Percentiles rank a stretch among this genome's conserved stretches.
phyloP scores from a whole-genome alignment of 257 asterid species.

The Nicotiana tabacum region DNA sequence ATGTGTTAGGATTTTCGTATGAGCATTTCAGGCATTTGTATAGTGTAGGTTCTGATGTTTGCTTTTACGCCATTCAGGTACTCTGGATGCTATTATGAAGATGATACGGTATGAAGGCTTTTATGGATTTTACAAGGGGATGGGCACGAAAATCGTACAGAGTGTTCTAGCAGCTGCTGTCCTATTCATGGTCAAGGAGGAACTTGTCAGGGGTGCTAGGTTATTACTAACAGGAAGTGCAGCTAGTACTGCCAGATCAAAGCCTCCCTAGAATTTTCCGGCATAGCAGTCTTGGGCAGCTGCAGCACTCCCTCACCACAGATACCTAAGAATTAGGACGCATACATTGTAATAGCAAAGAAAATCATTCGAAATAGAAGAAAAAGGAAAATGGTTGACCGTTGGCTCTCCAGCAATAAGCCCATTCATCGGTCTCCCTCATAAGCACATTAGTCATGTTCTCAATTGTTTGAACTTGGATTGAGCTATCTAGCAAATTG shows the following conservation, averaged over 20 bases:
- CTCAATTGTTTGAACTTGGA: not conserved
- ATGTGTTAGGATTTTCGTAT: not conserved
- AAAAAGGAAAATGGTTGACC: not conserved
- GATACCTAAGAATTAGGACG: not conserved
- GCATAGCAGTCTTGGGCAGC: not conserved
- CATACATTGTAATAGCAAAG: not conserved
- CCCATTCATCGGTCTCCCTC: not conserved
- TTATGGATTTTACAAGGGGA: constrained; percentile 84
- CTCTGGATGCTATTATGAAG: constrained; percentile 78
- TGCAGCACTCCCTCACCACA: not conserved
- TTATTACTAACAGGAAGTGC: constrained; percentile 56
- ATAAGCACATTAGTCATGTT: not conserved
- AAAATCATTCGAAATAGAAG: not conserved
- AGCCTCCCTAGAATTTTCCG: constrained; percentile 17
- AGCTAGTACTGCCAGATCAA: constrained; percentile 22
- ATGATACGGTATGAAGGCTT: constrained; percentile 82
- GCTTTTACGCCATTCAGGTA: constrained; percentile 45
- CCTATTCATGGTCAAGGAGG: constrained; percentile 96
- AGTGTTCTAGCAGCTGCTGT: constrained; percentile 97
- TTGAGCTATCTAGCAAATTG: not conserved
- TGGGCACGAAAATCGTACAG: constrained; percentile 92
- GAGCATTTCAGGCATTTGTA: not conserved
- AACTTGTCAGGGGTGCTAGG: constrained; percentile 76
- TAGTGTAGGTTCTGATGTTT: not conserved
- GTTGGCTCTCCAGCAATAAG: not conserved